Base-by-base conservation (phyloP, 441 rosid genomes). In the Pelargonium cotyledonis region DNA sequence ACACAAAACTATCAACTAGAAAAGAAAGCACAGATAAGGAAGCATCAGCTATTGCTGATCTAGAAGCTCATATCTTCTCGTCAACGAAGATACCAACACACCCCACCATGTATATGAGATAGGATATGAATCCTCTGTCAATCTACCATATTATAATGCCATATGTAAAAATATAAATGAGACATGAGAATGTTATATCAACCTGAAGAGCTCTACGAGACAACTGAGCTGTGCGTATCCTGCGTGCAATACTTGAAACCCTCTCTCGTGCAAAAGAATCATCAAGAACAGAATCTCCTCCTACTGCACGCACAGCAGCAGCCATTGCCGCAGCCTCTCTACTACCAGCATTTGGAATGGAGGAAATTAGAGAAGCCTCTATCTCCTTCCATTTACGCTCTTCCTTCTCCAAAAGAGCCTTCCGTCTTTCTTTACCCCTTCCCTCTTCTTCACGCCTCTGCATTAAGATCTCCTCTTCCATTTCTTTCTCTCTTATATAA, bases 271-370 rank as follows among this genome's bases (percentile, higher is more conserved):
- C 98, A 83, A 93, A 93, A 73, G 99, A 93, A 85, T 96, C 98
- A 83, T 90, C 96, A 49, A 96, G 91, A 79, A 96, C 97, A 85
- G 97, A 96, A 86, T 96, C 99, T 77, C 98, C 95, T 75, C 99
- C 99, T 29, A 96, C 98, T 35, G 99, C 99, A 75, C 99, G 97
- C 78, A 93, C 98, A 26, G 99, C 99, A 76, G 98, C 97, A 72
- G 99, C 92, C 98, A 96, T 88, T 73, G 99, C 99, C 78, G 98
- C 97, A 64, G 99, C 99, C 87, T 96, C 99, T 80, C 99, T 90
- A 85, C 80, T 86, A 55, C 99, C 97, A 82, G 98, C 97, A 83
- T 96, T 93, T 77, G 98, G 99, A 80, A 96, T 91, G 44, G 98
- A 89, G 67, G 99, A 89, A 80, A 96, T 89, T 68, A 96, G 91